Percentiles rank a stretch among this genome's conserved stretches.
Conservation (phyloP, 306 rosid species). For the Begonia loranthoides region DNA sequence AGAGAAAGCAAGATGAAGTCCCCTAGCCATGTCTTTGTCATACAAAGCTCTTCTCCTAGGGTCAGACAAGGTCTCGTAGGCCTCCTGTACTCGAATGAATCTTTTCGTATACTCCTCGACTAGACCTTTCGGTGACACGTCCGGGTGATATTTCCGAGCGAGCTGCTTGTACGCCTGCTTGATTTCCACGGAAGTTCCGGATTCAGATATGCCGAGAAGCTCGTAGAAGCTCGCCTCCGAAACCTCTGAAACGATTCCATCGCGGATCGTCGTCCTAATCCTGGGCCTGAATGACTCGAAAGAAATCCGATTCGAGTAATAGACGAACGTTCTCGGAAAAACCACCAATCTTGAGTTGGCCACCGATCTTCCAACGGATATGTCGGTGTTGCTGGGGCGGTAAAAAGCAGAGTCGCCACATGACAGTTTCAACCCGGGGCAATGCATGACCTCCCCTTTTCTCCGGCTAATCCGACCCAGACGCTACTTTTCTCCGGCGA, state of each 20-base stretch:
- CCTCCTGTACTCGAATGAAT: constrained; percentile 78
- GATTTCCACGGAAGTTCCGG: constrained; percentile 55
- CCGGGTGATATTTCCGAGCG: constrained; percentile 82
- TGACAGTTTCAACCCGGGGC: constrained; percentile 26
- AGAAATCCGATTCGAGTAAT: constrained; percentile 13
- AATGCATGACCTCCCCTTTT: constrained; percentile 26
- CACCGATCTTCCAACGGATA: background rate
- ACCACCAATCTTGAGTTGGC: constrained; percentile 4
- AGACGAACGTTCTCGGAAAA: constrained; percentile 2
- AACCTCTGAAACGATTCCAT: constrained; percentile 15
- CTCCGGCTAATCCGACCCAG: background rate
- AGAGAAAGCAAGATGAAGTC: constrained; percentile 58
- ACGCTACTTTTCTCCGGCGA: too few species aligned
- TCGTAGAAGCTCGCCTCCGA: constrained; percentile 43
- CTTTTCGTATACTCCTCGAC: constrained; percentile 62
- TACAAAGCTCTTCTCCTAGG: constrained; percentile 52
- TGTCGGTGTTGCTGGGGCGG: constrained; percentile 12
- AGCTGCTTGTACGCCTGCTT: constrained; percentile 81
- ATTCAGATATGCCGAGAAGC: constrained; percentile 53
- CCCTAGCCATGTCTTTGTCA: constrained; percentile 61
- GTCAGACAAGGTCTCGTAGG: constrained; percentile 79
- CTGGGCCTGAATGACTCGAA: constrained; percentile 9
- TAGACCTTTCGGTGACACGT: constrained; percentile 81
- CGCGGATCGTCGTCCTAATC: constrained; percentile 26
- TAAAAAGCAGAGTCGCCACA: constrained; percentile 44